These are phyloP conservation scores for Psophocarpus tetragonolobus DNA, from an alignment of 306 rosid genomes.

Conservation along the genomic window DNA sequence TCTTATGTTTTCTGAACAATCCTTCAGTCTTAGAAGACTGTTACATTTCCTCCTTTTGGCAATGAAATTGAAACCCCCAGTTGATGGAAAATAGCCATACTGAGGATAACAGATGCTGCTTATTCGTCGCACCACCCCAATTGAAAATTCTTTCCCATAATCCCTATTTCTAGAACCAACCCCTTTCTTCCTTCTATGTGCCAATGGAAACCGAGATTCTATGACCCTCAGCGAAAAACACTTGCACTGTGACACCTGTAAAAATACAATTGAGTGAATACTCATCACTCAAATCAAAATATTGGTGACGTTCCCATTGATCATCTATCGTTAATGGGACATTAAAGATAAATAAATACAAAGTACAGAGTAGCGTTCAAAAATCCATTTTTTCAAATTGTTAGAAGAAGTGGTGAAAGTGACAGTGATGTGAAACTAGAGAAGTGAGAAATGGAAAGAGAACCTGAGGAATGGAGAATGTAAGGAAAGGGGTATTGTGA, in stretches of 20 bases:
- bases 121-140: slow-evolving; percentile 28
- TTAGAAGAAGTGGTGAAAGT: background rate
- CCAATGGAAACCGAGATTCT: slow-evolving; percentile 31
- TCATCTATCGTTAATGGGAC: background rate
- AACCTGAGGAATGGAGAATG: slow-evolving; percentile 46
- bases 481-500: slow-evolving; percentile 6
- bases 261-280: background rate
- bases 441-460: background rate
- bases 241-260: slow-evolving; percentile 53
- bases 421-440: background rate
- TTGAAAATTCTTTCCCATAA: slow-evolving; percentile 38
- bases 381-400: background rate
- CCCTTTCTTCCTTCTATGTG: slow-evolving; percentile 5
- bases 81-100: slow-evolving; percentile 42
- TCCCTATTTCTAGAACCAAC: slow-evolving; percentile 22
- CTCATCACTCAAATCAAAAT: background rate
- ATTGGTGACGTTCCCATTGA: background rate
- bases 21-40: slow-evolving; percentile 37
- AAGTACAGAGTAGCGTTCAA: background rate
- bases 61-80: slow-evolving; percentile 35
- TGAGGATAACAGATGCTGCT: slow-evolving; percentile 31
- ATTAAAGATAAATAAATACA: background rate
- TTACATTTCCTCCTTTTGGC: slow-evolving; percentile 37
- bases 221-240: slow-evolving; percentile 32
- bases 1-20: slow-evolving; percentile 43